Percentiles rank a stretch among this genome's conserved stretches.
Evolutionary conservation across 2,329 filamentous ascomycete species (phyloP).

Genomic region (Fusarium liriodendri): DNA sequence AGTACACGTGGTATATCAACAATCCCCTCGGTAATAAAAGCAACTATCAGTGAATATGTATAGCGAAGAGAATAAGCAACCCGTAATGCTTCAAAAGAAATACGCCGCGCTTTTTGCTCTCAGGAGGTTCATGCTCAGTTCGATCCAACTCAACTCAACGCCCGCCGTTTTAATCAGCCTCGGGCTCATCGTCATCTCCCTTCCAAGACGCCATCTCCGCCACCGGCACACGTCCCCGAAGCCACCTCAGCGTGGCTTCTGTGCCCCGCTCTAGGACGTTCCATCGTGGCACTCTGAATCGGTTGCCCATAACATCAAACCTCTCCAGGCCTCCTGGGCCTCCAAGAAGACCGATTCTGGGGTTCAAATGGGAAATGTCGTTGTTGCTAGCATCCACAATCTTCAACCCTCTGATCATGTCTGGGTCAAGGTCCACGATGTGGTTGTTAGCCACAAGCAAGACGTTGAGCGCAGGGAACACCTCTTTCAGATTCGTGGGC

Average conservation of each 20-base stretch:
- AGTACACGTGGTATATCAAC: constrained; percentile 28
- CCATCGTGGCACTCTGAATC: constrained; percentile 88
- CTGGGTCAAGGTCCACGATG: constrained; percentile 77
- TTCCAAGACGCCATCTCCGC: constrained; percentile 69
- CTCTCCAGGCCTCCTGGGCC: constrained; percentile 69
- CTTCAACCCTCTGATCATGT: constrained; percentile 78
- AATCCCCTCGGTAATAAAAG: constrained; percentile 19
- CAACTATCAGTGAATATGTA: constrained; percentile 27
- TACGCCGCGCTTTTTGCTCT: background rate
- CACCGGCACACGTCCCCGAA: constrained; percentile 79
- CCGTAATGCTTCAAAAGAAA: constrained; percentile 1
- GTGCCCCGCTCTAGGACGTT: constrained; percentile 88
- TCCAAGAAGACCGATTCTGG: constrained; percentile 81
- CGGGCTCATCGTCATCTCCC: constrained; percentile 54
- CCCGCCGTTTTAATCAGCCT: constrained; percentile 33
- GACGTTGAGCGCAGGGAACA: constrained; percentile 77
- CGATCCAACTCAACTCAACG: constrained; percentile 10
- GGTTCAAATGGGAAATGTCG: constrained; percentile 83
- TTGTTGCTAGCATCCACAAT: constrained; percentile 79
- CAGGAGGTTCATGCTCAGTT: background rate
- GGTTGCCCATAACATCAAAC: constrained; percentile 85
- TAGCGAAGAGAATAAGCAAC: constrained; percentile 19
- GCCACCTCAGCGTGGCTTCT: constrained; percentile 83
- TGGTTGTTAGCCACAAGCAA: constrained; percentile 85
- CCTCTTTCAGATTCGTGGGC: constrained; percentile 69